Evolutionary conservation across 2,329 filamentous ascomycete genomes (phyloP).

Genomic region (Tolypocladium ovalisporum): DNA sequence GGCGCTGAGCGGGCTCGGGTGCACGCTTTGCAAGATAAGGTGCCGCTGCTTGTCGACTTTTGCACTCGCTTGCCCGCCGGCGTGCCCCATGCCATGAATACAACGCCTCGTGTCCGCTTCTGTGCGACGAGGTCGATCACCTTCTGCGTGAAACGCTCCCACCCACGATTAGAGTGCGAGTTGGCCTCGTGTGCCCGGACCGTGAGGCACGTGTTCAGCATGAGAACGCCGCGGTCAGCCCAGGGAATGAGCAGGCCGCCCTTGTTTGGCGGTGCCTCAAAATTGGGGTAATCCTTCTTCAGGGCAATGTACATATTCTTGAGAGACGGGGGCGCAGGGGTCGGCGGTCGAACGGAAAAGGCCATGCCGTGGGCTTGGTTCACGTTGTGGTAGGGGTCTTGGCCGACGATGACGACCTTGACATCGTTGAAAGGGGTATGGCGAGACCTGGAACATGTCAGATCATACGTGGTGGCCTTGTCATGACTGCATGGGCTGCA

Average conservation of each 20-base stretch:
- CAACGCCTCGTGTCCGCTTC: conserved; percentile 68
- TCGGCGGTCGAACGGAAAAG: conserved; percentile 88
- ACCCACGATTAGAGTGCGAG: conserved; percentile 75
- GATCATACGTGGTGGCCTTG: background rate
- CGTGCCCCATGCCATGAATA: conserved; percentile 89
- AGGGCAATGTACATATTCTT: conserved; percentile 89
- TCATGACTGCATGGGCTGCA: background rate
- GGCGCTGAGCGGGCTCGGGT: conserved; percentile 90
- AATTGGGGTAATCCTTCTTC: conserved; percentile 77
- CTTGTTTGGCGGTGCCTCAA: conserved; percentile 62
- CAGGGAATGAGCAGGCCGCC: conserved; percentile 81
- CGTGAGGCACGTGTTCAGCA: conserved; percentile 92
- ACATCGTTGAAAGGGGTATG: conserved; percentile 82
- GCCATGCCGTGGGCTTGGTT: conserved; percentile 95
- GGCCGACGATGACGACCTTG: conserved; percentile 86
- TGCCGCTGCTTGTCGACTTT: conserved; percentile 65
- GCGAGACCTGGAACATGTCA: conserved; percentile 58
- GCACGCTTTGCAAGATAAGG: conserved; percentile 74
- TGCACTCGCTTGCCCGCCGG: conserved; percentile 72
- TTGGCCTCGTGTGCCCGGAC: conserved; percentile 84
- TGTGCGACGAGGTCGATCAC: conserved; percentile 80
- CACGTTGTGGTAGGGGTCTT: conserved; percentile 93
- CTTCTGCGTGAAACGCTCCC: conserved; percentile 87
- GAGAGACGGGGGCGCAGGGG: conserved; percentile 77
- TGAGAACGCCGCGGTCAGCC: conserved; percentile 84